Evolutionary conservation across 192 early-diverging fungal species (phyloP), one percentile per base, ranked within the genome.

Genomic region (Thamnidium elegans): DNA sequence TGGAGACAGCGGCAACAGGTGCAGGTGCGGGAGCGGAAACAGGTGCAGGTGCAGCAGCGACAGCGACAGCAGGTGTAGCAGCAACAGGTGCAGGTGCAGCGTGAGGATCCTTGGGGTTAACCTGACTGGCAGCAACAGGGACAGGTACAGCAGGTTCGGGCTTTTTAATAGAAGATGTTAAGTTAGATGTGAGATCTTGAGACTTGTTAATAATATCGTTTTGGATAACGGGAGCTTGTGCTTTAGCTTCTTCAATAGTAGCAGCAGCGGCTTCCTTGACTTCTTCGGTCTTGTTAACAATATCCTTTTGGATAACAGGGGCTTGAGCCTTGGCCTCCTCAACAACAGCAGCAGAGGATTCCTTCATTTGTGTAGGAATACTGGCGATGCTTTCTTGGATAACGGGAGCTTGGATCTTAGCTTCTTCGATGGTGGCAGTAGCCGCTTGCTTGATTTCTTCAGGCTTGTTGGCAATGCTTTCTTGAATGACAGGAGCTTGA

Each of bases 241-340:
- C 19, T 3, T 32, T 17, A 13, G 48, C 61, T 15, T 32, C 34
- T 4, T 32, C 34, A 15, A 26, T 20, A 36, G 26, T 15, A 39
- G 61, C 32, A 51, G 47, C 61, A 52, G 31, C 30, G 3, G 34
- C 32, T 63, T 14, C 13, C 61, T 63, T 17, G 7, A 31, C 17
- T 51, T 63, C 32, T n/a, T 46, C 32, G 7, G 48, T n/a, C 48
- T 50, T 63, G 14, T 21, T 36, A 4, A 31, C 17, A 4, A 48
- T 19, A 4, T 46, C 47, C 48, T 63, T 34, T n/a, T 62, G 26
- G 17, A 36, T 20, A 55, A 55, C 14, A 20, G 45, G 46, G 13
- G 17, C 19, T 23, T 63, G 26, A n/a, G 14, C 19, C 45, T 46
- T 50, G 11, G 48, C 50, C 32, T 63, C 44, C 8, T 47, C 59